Evolutionary conservation across 2,329 filamentous ascomycete genomes (phyloP), one percentile per base, ranked within the genome.

Genomic region (Ophiostoma ulmi): DNA sequence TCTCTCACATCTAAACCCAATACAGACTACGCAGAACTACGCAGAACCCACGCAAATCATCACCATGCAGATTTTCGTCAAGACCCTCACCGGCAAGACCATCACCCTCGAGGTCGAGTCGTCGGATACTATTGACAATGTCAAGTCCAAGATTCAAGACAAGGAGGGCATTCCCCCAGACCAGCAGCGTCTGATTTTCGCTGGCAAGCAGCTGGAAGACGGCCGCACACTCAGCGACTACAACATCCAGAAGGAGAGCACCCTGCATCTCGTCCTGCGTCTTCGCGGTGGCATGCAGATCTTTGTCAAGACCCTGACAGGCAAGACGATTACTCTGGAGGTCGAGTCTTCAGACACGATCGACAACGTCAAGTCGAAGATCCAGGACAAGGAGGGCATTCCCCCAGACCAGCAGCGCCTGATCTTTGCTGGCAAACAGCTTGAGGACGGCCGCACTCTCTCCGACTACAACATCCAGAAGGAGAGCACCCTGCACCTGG

Each of bases 401-500:
- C 94, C 94, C 66, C 94, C 94, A 13, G 94, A 97, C 79, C 94
- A 98, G 78, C 88, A 90, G 79, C 86, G 88, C 78, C 81, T 90
- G 69, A 90, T 91, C 77, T 90, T 90, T 74, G 88, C 88, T 76
- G 88, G 88, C 75, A 90, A 90, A 84, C 88, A 90, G 80, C 76
- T 90, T 64, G 90, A 98, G 81, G 94, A 98, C 76, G 94, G 94
- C 73, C 92, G 94, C 70, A 97, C 93, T 38, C 85, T 97, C 0
- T 90, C 87, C 73, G 93, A 97, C 80, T 97, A 97, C 87, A 97
- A 97, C 83, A 97, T 97, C 69, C 93, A 97, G 82, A 97, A 97
- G 85, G 92, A 97, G 79, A 91, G 87, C 0, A 96, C 92, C 1
- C 89, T 96, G 1, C 92, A 95, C 78, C 83, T 95, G 68, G 92